A percentile compares a stretch with the other conserved stretches of the same genome.
These are phyloP conservation scores for Fistulifera pelliculosa DNA, from an alignment of 108 stramenopile genomes.

Conservation along the genomic window DNA sequence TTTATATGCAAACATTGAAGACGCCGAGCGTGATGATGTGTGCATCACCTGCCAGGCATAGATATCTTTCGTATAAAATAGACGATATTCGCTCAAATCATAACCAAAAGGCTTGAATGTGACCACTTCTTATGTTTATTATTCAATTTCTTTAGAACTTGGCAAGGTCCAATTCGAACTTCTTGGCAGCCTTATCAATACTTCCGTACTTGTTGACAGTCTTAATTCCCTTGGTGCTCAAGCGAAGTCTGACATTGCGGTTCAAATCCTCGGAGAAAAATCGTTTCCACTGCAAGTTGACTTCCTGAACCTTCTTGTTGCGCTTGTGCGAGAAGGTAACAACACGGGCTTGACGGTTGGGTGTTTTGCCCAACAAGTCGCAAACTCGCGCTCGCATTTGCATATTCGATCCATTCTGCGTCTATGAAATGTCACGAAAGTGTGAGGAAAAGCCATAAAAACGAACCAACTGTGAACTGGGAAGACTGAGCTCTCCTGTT, in stretches of 20 bases:
- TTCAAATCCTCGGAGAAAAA: conserved; percentile 81
- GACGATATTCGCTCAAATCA: background rate
- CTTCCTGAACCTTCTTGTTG: conserved; percentile 87
- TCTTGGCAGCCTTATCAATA: conserved; percentile 88
- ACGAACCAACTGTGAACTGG: background rate
- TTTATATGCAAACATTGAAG: too few species aligned
- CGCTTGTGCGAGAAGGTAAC: conserved; percentile 92
- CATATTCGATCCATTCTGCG: conserved; percentile 28
- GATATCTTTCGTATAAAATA: background rate
- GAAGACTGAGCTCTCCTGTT: background rate
- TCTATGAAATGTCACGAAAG: background rate
- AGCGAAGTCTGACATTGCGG: conserved; percentile 71
- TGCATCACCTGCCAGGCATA: conserved; percentile 21
- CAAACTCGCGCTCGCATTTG: conserved; percentile 81
- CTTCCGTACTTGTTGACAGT: conserved; percentile 91
- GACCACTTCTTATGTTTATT: background rate
- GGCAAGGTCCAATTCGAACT: conserved; percentile 80
- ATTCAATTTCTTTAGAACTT: conserved; percentile 56
- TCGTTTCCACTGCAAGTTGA: conserved; percentile 87
- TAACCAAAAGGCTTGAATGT: background rate
- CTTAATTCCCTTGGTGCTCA: conserved; percentile 93
- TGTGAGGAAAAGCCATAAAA: background rate
- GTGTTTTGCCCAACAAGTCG: conserved; percentile 83
- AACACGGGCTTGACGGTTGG: conserved; percentile 90
- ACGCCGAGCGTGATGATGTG: conserved; percentile 10